phyloP scores from a whole-genome alignment of 1,284 basidiomycete genomes.

The Xanthoconium separans region DNA sequence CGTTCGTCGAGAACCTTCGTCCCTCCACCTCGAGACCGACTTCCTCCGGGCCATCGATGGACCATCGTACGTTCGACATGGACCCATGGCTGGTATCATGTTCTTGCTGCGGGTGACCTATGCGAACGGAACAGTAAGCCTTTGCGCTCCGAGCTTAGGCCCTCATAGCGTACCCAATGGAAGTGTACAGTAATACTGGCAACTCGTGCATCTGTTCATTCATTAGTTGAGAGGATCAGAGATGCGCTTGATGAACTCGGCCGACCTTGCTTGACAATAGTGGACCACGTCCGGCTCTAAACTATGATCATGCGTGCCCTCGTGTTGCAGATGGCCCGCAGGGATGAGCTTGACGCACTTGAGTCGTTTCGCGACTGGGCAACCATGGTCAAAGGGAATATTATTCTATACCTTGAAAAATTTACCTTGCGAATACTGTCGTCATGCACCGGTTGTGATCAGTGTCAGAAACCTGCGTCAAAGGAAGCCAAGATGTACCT shows the following conservation, averaged over 20 bases:
- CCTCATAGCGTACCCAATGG: conserved; percentile 40
- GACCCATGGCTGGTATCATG: conserved; percentile 63
- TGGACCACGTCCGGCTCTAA: conserved; percentile 41
- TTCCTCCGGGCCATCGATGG: conserved; percentile 48
- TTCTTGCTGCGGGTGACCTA: conserved; percentile 56
- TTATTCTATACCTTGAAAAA: background rate
- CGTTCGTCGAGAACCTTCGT: conserved; percentile 49
- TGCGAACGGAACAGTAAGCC: background rate
- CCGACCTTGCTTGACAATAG: conserved; percentile 49
- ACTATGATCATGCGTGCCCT: conserved; percentile 48
- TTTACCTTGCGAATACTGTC: conserved; percentile 27
- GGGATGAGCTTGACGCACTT: conserved; percentile 47
- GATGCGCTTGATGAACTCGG: background rate
- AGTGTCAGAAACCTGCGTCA: background rate
- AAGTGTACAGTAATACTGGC: conserved; percentile 57
- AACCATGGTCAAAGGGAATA: background rate
- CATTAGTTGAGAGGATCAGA: background rate
- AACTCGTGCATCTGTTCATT: conserved; percentile 44
- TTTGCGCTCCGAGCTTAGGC: background rate
- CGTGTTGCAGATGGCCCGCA: conserved; percentile 39
- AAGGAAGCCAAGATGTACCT: conserved; percentile 27
- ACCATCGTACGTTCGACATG: conserved; percentile 57
- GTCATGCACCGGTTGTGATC: background rate
- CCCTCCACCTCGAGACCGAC: conserved; percentile 49
- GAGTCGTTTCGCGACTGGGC: conserved; percentile 46